These are phyloP conservation scores for Leccinum laetum DNA, from an alignment of 1,284 basidiomycete species.

Conservation along the genomic window DNA sequence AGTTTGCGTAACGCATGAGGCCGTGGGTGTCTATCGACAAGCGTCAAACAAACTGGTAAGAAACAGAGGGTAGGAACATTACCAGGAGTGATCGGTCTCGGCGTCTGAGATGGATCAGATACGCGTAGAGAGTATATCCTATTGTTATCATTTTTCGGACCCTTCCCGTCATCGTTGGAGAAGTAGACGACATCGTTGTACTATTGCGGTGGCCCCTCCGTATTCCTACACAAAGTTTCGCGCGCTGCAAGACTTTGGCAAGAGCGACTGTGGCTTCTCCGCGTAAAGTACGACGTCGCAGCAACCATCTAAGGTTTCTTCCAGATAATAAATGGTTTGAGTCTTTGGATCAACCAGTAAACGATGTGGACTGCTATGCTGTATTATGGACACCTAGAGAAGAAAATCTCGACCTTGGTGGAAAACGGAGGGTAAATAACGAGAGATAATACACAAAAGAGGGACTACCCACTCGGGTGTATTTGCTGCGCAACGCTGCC, in stretches of 20 bases:
- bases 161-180: constrained; percentile 22
- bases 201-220: constrained; percentile 36
- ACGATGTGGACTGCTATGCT: constrained; percentile 16
- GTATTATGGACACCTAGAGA: background rate
- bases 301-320: constrained; percentile 34
- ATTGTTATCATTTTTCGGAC: constrained; percentile 6
- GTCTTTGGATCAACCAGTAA: constrained; percentile 34
- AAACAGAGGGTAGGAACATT: background rate
- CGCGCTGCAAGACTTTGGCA: constrained; percentile 33
- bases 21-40: constrained; percentile 24
- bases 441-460: constrained; percentile 5
- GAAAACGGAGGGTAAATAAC: constrained; percentile 6
- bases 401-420: constrained; percentile 42
- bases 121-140: constrained; percentile 9
- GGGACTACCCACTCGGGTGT: constrained; percentile 52
- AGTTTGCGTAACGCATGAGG: constrained; percentile 49
- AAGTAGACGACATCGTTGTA: constrained; percentile 32
- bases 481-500: constrained; percentile 66
- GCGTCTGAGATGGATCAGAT: background rate
- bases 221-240: constrained; percentile 36
- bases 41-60: background rate
- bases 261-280: constrained; percentile 17
- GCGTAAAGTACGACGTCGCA: constrained; percentile 15
- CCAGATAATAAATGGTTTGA: constrained; percentile 35
- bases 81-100: constrained; percentile 18